Evolutionary conservation across 2,329 filamentous ascomycete genomes (phyloP), one percentile per base, ranked within the genome.

Genomic region (Cladophialophora carrionii): DNA sequence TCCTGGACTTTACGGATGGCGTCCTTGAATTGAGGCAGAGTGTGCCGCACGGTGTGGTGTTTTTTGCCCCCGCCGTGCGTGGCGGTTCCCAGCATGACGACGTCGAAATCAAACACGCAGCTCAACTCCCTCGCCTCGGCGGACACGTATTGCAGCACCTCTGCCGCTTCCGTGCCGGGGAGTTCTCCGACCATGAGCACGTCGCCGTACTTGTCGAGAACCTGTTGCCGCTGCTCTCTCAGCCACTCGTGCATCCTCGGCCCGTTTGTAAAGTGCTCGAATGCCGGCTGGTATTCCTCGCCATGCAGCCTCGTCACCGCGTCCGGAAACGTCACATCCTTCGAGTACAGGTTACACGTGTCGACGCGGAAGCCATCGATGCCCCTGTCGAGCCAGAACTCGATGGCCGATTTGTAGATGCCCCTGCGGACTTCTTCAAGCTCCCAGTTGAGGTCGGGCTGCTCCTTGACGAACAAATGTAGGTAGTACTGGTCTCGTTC

Each of bases 361-460:
- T 90, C 88, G 69, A 90, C 82, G 10, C 88, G 82, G 78, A 90
- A 90, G 2, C 88, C 88, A 61, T 88, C 85, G 0, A 91, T 86
- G 3, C 89, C 90, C 32, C 83, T 83, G 49, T 88, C 80, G 0
- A 92, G 82, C 90, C 90, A 93, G 74, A 92, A 93, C 54, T 84
- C 82, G 83, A 92, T 89, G 1, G 87, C 81, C 6, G 81, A 83
- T 37, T 88, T 82, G 75, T 90, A 90, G 24, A 91, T 85, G 4
- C 88, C 89, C 37, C 82, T 77, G 4, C 90, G 83, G 0, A 86
- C 84, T 26, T 83, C 84, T 0, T 80, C 78, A 62, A 87, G 89
- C 73, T 92, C 88, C 89, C 89, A 93, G 75, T 93, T 93, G 14
- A 93, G 79, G 71, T 93, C 90, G 0, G 90, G 90, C 74, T 92